Evolutionary conservation across 345 rosid species (phyloP), one percentile per base, ranked within the genome.

Genomic region (Moringa oleifera): DNA sequence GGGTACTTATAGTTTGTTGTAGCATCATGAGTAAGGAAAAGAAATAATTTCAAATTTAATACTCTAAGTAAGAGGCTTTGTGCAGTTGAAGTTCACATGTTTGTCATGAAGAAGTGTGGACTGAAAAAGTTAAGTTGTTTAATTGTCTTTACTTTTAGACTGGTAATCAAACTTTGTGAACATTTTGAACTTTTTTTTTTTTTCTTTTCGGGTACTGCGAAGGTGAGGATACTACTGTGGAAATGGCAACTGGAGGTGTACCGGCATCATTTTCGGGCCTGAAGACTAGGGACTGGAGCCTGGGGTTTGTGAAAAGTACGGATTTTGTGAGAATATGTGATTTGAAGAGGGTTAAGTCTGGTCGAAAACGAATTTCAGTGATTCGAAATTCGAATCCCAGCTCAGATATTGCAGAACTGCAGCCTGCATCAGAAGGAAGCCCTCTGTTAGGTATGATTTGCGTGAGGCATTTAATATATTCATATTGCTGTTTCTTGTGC

Each of bases 401-500:
- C 57, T 80, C 80, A 0, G 95, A 89, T 65, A 75, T 76, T 46
- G 86, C 87, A 16, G 83, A 94, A 73, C 83, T 90, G 23, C 85
- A 86, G 77, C 87, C 96, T 65, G 90, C 91, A 41, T 85, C 96
- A 6, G 90, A 82, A 45, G 95, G 95, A 55, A 90, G 91, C 73
- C 95, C 96, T 57, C 73, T 94, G 49, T 71, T 94, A 77, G 99
- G 99, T 90, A 81, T 58, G 22, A 7, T 54, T 18, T 37, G 7
- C 18, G 23, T 21, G 33, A 28, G 3, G 8, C 8, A 2, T 28
- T 28, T 2, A 8, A 28, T 1, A 4, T 41, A 15, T 41, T 41
- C 47, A 15, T 41, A 4, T 15, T 41, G 6, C 12, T 41, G 6
- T 41, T 41, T 41, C 6, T 3, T 9, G 1, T 41, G 17, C 1